A percentile compares a stretch with the other conserved stretches of the same genome.
These are phyloP conservation scores for Komagataella pseudopastoris DNA, from an alignment of 805 yeast species.

Conservation along the genomic window DNA sequence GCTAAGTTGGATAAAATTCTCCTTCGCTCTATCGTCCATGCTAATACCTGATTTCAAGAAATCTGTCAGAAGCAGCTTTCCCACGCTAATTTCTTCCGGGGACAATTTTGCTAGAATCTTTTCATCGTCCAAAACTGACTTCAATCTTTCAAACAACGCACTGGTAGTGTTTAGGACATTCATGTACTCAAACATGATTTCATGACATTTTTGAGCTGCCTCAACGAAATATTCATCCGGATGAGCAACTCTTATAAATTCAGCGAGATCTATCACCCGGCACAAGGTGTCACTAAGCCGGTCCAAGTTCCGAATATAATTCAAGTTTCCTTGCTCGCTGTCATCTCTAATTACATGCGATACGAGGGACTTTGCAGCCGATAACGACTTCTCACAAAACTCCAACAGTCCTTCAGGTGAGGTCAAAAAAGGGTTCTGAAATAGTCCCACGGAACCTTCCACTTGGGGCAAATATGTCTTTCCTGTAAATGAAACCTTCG, in stretches of 20 bases:
- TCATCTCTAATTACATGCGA: constrained; percentile 35
- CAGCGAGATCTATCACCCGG: constrained; percentile 87
- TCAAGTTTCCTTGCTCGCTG: constrained; percentile 25
- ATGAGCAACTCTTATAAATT: constrained; percentile 79
- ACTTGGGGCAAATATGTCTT: constrained; percentile 2
- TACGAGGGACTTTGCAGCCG: constrained; percentile 50
- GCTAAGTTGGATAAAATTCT: constrained; percentile 63
- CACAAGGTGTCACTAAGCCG: constrained; percentile 80
- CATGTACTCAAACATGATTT: constrained; percentile 86
- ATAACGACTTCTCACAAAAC: constrained; percentile 55
- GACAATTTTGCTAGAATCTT: constrained; percentile 27
- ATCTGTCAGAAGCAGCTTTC: constrained; percentile 65
- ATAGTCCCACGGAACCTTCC: constrained; percentile 41
- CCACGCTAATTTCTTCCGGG: constrained; percentile 73
- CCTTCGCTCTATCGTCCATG: constrained; percentile 50
- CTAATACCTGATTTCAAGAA: constrained; percentile 85
- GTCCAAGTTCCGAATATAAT: constrained; percentile 59
- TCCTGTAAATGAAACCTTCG: constrained; percentile 2
- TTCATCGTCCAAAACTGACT: constrained; percentile 32
- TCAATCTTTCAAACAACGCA: constrained; percentile 48
- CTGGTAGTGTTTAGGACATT: constrained; percentile 79
- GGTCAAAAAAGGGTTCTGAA: constrained; percentile 55
- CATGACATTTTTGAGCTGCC: constrained; percentile 83
- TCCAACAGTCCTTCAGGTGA: constrained; percentile 58
- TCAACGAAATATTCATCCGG: constrained; percentile 57